Percentiles rank a stretch among this genome's conserved stretches.
Conservation (phyloP, 2,329 filamentous ascomycete species). For the Seiridium cupressi region DNA sequence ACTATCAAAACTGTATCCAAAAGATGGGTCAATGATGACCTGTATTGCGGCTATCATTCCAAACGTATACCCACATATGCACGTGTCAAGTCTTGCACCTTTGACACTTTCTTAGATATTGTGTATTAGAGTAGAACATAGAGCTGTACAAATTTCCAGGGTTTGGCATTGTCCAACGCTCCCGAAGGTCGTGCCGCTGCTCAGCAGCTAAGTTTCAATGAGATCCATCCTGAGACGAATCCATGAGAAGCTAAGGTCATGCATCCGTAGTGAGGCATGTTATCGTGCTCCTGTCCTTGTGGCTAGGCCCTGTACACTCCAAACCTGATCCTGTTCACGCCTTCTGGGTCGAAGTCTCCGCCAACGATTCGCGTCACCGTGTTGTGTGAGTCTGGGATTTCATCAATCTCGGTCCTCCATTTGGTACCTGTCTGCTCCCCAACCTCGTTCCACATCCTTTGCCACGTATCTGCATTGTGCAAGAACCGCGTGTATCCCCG, state of each 20-base stretch:
- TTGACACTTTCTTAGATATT: too few species aligned
- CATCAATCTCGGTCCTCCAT: slow-evolving; percentile 47
- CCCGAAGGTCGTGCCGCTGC: too few species aligned
- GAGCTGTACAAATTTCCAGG: too few species aligned
- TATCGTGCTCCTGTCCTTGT: background rate
- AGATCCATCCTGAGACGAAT: too few species aligned
- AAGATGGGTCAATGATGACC: background rate
- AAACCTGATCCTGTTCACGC: background rate
- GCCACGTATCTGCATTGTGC: slow-evolving; percentile 49
- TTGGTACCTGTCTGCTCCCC: slow-evolving; percentile 44
- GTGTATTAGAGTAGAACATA: too few species aligned
- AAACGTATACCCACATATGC: too few species aligned
- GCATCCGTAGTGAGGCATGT: too few species aligned
- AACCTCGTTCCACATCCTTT: slow-evolving; percentile 52
- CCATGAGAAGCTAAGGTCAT: too few species aligned
- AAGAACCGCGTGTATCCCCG: slow-evolving; percentile 35
- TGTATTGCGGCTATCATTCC: background rate
- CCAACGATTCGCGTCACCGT: background rate
- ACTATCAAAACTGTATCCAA: background rate
- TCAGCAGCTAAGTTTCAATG: too few species aligned
- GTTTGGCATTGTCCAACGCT: too few species aligned
- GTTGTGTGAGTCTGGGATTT: background rate
- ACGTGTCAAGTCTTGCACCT: too few species aligned
- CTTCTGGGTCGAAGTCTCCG: background rate
- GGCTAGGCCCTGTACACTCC: background rate